Evolutionary conservation across 2,329 filamentous ascomycete genomes (phyloP).

Genomic region (Trichophyton mentagrophytes): DNA sequence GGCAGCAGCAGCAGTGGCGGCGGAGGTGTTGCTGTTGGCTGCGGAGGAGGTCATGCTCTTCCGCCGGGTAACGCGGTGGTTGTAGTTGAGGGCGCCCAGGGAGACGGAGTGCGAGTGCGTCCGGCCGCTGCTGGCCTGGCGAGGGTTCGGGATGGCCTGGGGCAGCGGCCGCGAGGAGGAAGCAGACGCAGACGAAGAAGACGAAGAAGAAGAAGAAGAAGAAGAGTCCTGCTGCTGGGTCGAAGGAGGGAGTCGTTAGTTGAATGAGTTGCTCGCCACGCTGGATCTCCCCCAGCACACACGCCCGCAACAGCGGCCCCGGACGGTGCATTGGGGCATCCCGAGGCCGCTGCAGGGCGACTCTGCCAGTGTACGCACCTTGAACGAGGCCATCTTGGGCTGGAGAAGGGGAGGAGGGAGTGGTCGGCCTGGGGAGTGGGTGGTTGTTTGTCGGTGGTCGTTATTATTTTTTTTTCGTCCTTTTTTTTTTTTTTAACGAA

Average conservation of each 20-base stretch:
- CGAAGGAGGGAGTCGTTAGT: neutral
- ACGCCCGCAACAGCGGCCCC: neutral
- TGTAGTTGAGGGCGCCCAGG: conserved; percentile 60
- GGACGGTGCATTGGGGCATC: neutral
- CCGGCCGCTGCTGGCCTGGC: conserved; percentile 52
- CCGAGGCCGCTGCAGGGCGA: neutral
- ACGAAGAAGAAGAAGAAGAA: conserved; percentile 17
- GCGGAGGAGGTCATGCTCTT: conserved; percentile 81
- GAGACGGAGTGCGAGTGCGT: conserved; percentile 73
- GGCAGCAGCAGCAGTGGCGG: conserved; percentile 13
- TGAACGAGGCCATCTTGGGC: conserved; percentile 8
- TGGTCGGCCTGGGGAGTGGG: neutral
- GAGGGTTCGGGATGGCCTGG: conserved; percentile 48
- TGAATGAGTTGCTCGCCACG: neutral
- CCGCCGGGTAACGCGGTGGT: conserved; percentile 76
- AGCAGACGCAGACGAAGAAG: conserved; percentile 18
- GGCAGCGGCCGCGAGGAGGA: conserved; percentile 47
- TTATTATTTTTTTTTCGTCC: neutral
- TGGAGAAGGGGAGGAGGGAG: neutral
- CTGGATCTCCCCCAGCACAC: no score
- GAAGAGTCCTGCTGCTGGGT: conserved; percentile 15
- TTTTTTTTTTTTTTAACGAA: neutral
- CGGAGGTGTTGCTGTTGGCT: conserved; percentile 52
- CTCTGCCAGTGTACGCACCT: neutral
- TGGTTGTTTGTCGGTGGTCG: no score